Base-by-base conservation (phyloP, 768 basidiomycete species). In the Tulasnella sp. region DNA sequence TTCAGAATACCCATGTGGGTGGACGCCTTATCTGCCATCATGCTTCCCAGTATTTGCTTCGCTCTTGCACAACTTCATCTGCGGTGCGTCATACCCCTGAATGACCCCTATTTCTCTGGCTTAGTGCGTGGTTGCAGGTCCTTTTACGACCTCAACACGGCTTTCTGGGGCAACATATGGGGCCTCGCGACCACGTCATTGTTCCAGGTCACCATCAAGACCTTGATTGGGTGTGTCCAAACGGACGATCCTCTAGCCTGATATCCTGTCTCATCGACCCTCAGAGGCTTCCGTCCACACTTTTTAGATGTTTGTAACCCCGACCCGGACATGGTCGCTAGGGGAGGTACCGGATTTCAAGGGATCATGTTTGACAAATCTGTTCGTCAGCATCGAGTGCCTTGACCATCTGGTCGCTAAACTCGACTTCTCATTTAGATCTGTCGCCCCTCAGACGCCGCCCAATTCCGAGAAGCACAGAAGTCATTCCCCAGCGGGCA, bases 171-270 rank as follows among this genome's bases (percentile, higher is more conserved):
- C 19, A 48, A 48, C n/a, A 23, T 48, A 7, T 48, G 47, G 47
- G 47, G 47, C 7, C 21, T 48, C 21, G 47, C 47, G 7, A 48
- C 47, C 27, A 48, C 47, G 5, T 48, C 47, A n/a, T n/a, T 48
- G 27, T 48, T 48, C n/a, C 47, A 48, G n/a, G 47, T 48, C 47
- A 48, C 27, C 11, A 48, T 48, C 47, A 48, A 48, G 27, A 48
- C 47, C 27, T n/a, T 48, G 21, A n/a, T 48, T 23, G 47, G 47
- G 47, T 48, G n/a, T n/a, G 47, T 29, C n/a, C 27, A n/a, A 23
- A 15, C 34, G 5, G 34, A 15, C 34, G 11, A 48, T 48, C 21
- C 47, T 48, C 5, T 48, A 29, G 7, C 5, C 5, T 48, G 7
- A 48, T 48, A 48, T 48, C n/a, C 47, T 23, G 19, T 48, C n/a